Evolutionary conservation across 805 yeast genomes (phyloP), one percentile per base, ranked within the genome.

Genomic region (Hanseniaspora nectarophila): DNA sequence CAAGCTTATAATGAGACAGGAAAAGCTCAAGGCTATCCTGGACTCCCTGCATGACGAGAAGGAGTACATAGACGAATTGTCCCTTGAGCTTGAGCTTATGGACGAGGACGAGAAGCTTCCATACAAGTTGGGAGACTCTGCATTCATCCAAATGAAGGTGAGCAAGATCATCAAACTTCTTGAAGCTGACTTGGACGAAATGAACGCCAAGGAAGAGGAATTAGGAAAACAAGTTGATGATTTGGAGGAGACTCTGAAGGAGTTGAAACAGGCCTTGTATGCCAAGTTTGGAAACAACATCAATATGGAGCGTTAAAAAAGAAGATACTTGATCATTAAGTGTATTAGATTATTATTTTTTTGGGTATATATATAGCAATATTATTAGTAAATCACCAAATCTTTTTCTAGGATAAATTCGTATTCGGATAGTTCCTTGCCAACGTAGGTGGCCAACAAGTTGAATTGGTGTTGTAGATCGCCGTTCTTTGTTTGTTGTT

Each of bases 241-340:
- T 1, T 69, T 81, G 33, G 81, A 80, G 55, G 73, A 71, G 3
- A 69, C 75, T 54, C 70, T 90, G 65, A 65, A 66, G 9, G 74
- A 66, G 28, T 73, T 90, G 60, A 90, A 90, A 68, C 74, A 76
- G 32, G 73, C 72, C n/a, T 70, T 90, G 53, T 92, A 90, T 61
- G 86, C 85, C 16, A 87, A 85, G 65, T 92, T 90, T 63, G 98
- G 97, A 24, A 77, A 77, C 59, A 80, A 86, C 54, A 92, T 90
- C 63, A 89, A 89, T 63, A 70, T 90, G 45, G 98, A 90, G 63
- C 72, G 80, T 57, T 74, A 61, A 61, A 16, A 12, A 13, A 28
- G 2, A 26, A 23, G 10, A n/a, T n/a, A n/a, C n/a, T n/a, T n/a
- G n/a, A n/a, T n/a, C n/a, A n/a, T n/a, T n/a, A n/a, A n/a, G n/a